Conservation (phyloP, 257 asterid species). For the Rubia yunnanensis region DNA sequence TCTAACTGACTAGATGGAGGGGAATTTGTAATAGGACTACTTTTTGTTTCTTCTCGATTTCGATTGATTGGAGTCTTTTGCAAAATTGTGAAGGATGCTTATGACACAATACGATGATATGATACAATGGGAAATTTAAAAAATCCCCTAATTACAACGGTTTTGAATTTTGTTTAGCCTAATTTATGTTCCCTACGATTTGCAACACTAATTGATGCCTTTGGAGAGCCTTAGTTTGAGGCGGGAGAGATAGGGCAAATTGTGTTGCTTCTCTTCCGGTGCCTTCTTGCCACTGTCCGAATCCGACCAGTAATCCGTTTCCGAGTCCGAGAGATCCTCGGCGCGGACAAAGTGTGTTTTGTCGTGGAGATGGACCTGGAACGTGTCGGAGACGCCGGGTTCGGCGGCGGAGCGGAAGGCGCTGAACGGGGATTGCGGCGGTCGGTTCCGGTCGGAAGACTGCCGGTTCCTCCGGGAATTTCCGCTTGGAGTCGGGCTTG, state of each 20-base stretch:
- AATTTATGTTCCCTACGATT: neutral
- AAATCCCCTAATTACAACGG: slow-evolving; percentile 1
- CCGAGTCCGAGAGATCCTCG: slow-evolving; percentile 24
- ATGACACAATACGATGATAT: neutral
- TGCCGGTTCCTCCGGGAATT: slow-evolving; percentile 21
- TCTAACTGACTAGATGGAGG: neutral
- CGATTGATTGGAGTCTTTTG: slow-evolving; percentile 2
- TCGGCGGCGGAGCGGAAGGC: slow-evolving; percentile 17
- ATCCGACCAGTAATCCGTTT: slow-evolving; percentile 8
- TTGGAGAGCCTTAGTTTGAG: slow-evolving; percentile 37
- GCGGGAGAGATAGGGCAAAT: slow-evolving; percentile 21
- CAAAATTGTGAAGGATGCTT: neutral
- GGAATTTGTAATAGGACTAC: neutral
- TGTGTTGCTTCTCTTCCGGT: slow-evolving; percentile 12
- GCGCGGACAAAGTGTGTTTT: slow-evolving; percentile 30
- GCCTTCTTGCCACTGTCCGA: neutral
- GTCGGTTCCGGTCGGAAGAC: slow-evolving; percentile 25
- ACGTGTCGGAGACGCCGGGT: slow-evolving; percentile 27
- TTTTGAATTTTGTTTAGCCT: neutral
- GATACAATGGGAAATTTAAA: neutral
- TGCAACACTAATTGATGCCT: slow-evolving; percentile 23
- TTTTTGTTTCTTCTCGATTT: neutral
- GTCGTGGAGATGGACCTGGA: slow-evolving; percentile 38
- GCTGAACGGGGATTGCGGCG: slow-evolving; percentile 23
- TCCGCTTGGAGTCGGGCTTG: slow-evolving; percentile 28